Conservation (phyloP, 2,329 filamentous ascomycete genomes). For the Aschersonia sp. region DNA sequence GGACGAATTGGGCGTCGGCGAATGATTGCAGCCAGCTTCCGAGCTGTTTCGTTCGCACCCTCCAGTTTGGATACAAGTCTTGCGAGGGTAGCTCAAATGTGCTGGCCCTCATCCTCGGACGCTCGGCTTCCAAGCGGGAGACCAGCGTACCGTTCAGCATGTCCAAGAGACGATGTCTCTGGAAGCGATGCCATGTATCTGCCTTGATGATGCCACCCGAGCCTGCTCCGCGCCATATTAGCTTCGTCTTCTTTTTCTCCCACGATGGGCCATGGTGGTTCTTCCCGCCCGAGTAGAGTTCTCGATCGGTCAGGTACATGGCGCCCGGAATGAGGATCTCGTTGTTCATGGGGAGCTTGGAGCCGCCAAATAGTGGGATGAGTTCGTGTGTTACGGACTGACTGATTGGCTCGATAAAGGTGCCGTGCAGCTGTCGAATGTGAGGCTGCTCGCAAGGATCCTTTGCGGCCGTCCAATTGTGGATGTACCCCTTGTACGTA, state of each 20-base stretch:
- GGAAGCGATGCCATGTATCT: constrained; percentile 24
- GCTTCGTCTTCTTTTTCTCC: constrained; percentile 30
- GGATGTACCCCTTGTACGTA: constrained; percentile 21
- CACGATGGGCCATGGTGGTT: constrained; percentile 25
- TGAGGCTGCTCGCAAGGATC: constrained; percentile 31
- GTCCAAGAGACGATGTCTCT: constrained; percentile 31
- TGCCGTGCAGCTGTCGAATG: constrained; percentile 26
- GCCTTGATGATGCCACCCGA: constrained; percentile 29
- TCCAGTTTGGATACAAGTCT: constrained; percentile 12
- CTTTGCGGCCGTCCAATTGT: constrained; percentile 10
- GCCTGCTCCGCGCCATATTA: constrained; percentile 44
- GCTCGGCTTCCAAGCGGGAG: constrained; percentile 15
- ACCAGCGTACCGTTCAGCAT: constrained; percentile 6
- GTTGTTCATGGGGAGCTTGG: constrained; percentile 28
- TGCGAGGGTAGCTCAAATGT: constrained; percentile 25
- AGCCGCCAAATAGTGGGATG: constrained; percentile 31
- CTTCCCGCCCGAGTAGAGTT: constrained; percentile 22
- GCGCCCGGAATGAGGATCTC: constrained; percentile 39
- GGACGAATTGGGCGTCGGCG: neutral
- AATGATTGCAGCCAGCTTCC: neutral
- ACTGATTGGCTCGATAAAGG: constrained; percentile 27
- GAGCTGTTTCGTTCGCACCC: constrained; percentile 12
- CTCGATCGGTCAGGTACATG: constrained; percentile 28
- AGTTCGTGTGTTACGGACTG: constrained; percentile 23
- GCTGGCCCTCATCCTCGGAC: constrained; percentile 10